Base-by-base conservation (phyloP, 2,329 filamentous ascomycete genomes). In the Coniochaeta sp. region DNA sequence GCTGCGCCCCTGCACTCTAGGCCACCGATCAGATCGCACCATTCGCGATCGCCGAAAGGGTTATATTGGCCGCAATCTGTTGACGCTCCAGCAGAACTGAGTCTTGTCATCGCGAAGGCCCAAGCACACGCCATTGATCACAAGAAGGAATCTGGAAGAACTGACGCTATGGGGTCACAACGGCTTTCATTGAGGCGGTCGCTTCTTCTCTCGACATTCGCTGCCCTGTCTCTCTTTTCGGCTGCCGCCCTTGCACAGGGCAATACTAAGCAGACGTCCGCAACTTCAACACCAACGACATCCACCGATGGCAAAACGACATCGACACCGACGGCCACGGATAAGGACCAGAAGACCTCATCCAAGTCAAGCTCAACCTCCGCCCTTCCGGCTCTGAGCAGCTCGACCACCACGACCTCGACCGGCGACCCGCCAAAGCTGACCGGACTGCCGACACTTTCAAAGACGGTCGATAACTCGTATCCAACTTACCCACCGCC, bases 401-500 rank as follows among this genome's bases (percentile, higher is more conserved):
- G 64, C 28, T 61, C 63, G 22, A 56, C 63, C 3, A 38, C 65
- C 7, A 64, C 64, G 6, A 64, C 63, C 24, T 31, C 47, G 22
- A 52, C 47, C 16, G 47, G 47, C 6, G 22, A 22, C 24, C 47
- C 24, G 22, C 66, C 65, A 56, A 60, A 62, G 11, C 62, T 70
- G 26, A 74, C 70, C 26, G 70, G 67, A 56, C 68, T 80, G 55
- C 79, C 80, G 1, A 76, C 76, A 1, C 70, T 81, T 63, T 76
- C 78, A 33, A 70, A 69, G 17, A 65, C 70, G 14, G 62, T 52
- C 58, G 63, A 71, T 58, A 72, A 68, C 16, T 64, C 68, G 4
- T 72, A 80, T 58, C 77, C 77, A 64, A 83, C 84, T 24, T 89
- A 89, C 64, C 90, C 93, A 6, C 77, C 89, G 1, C 81, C 91